Conservation (phyloP, 768 basidiomycete species). For the Suillus luteus region DNA sequence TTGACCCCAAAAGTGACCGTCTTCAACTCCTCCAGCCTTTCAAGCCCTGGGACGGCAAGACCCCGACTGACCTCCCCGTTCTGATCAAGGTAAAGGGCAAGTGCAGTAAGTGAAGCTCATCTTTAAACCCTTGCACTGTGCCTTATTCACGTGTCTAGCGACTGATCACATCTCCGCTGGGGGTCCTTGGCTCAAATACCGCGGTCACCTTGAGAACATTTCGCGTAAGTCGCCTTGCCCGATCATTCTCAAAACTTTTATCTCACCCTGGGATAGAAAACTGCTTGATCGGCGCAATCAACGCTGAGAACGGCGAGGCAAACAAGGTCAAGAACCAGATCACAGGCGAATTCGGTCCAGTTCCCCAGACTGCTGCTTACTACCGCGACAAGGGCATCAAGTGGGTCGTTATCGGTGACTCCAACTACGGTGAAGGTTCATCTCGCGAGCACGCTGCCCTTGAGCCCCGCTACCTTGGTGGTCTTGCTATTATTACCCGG, state of each 20-base stretch:
- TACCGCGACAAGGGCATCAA: conserved; percentile 91
- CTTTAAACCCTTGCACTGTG: background rate
- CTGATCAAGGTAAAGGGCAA: conserved; percentile 99
- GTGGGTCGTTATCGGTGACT: conserved; percentile 97
- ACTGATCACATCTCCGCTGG: conserved; percentile 97
- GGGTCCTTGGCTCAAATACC: conserved; percentile 99
- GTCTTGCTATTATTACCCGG: conserved; percentile 92
- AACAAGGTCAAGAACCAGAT: conserved; percentile 93
- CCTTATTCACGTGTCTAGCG: conserved; percentile 40
- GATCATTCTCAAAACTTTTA: conserved; percentile 1
- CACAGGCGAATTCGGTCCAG: conserved; percentile 82
- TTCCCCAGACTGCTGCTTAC: conserved; percentile 82
- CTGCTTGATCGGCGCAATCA: conserved; percentile 97
- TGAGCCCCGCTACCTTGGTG: conserved; percentile 93
- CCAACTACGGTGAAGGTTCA: conserved; percentile 97
- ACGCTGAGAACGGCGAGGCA: conserved; percentile 91
- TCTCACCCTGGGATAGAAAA: conserved; percentile 59
- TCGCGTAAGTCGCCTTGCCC: conserved; percentile 60
- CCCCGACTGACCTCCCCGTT: conserved; percentile 83
- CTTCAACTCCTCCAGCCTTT: conserved; percentile 91
- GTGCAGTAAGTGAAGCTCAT: conserved; percentile 71
- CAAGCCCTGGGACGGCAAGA: conserved; percentile 91
- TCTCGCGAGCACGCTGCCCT: conserved; percentile 98
- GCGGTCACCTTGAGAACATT: conserved; percentile 98
- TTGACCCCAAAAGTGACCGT: conserved; percentile 83